phyloP scores from a whole-genome alignment of 768 basidiomycete genomes.

The Boletellus emodensis region DNA sequence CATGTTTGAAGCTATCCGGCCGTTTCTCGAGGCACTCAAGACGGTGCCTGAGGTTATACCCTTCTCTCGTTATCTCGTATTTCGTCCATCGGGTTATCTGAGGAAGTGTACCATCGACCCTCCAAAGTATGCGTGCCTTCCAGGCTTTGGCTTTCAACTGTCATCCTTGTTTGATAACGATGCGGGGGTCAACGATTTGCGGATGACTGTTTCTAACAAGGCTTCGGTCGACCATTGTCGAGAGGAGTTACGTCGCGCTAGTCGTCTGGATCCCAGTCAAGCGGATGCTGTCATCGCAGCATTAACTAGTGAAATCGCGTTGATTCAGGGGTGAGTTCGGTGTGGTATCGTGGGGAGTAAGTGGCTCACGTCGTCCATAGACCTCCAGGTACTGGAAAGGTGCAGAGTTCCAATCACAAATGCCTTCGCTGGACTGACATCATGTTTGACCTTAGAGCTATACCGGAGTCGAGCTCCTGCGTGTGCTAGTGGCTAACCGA shows the following conservation, averaged over 20 bases:
- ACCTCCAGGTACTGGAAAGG: constrained; percentile 79
- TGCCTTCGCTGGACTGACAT: not conserved
- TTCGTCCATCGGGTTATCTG: constrained; percentile 38
- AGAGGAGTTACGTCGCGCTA: constrained; percentile 40
- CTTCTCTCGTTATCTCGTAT: constrained; percentile 49
- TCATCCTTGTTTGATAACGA: constrained; percentile 46
- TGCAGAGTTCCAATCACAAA: constrained; percentile 15
- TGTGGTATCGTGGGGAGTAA: not conserved
- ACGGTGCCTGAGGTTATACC: constrained; percentile 56
- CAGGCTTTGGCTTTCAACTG: constrained; percentile 56
- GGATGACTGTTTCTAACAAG: constrained; percentile 39
- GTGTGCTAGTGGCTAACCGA: constrained; percentile 53
- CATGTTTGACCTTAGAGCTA: constrained; percentile 42
- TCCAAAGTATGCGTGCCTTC: constrained; percentile 51
- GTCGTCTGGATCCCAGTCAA: constrained; percentile 67
- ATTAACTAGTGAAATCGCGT: constrained; percentile 52
- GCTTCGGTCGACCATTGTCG: constrained; percentile 47
- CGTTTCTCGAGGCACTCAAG: constrained; percentile 61
- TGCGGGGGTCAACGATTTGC: constrained; percentile 37
- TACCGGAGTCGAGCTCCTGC: constrained; percentile 65
- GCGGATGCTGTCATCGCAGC: constrained; percentile 63
- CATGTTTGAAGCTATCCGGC: constrained; percentile 64
- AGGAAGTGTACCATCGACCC: constrained; percentile 37
- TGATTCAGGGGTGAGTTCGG: constrained; percentile 65
- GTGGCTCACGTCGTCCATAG: constrained; percentile 29